Evolutionary conservation across 306 rosid species (phyloP), one percentile per base, ranked within the genome.

Genomic region (Pyrus betulifolia): DNA sequence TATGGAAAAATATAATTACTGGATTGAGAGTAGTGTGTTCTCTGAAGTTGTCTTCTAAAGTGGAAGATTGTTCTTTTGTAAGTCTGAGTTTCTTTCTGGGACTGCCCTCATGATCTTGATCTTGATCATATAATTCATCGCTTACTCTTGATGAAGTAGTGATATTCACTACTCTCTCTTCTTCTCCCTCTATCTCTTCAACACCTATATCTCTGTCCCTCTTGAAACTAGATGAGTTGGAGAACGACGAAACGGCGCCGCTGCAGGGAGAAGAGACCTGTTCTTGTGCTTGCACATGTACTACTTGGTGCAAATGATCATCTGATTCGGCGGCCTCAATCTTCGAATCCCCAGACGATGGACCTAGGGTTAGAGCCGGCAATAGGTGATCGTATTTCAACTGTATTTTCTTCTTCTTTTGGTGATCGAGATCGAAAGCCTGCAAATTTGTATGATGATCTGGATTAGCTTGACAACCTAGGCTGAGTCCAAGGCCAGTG

Each of bases 41-140:
- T 80, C 79, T 86, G 77, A 88, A 88, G 79, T 80, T 88, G 31
- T 88, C 91, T 71, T 95, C 98, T 60, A 95, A 82, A 38, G 88
- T 46, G 55, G 84, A 84, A 4, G 98, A 87, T 82, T 95, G 98
- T 64, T 92, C 59, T 85, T 90, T 90, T 23, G 91, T 86, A 69
- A 95, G 93, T 82, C 97, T 85, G 25, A 95, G 97, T 81, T 95
- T 95, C 89, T 95, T 95, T 77, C 91, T 85, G 5, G 89, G 83
- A 80, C 82, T 81, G 70, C 85, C 87, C 46, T 72, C 87, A 35
- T 81, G 83, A 67, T 78, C 81, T 42, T 70, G 74, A 21, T 66
- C 82, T 28, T 70, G 74, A 21, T 66, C 82, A 51, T 67, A 79
- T 25, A 82, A 72, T 6, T 83, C 90, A 17, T 90, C 89, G 17